These are phyloP conservation scores for Plantago major DNA, from an alignment of 257 asterid genomes.

Conservation along the genomic window DNA sequence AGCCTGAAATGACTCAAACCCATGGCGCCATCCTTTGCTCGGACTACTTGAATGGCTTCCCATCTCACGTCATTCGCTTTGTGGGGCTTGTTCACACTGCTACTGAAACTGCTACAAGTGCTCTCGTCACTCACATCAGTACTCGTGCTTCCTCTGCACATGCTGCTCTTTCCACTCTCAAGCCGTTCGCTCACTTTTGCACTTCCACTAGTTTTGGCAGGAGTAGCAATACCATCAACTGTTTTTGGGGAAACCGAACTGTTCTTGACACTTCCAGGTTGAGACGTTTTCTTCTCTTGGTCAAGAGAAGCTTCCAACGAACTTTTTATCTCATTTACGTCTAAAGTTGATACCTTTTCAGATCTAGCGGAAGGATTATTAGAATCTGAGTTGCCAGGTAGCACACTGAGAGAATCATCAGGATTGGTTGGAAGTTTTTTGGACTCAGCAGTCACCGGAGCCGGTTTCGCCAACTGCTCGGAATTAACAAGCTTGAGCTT, in stretches of 20 bases:
- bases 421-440: constrained; percentile 15
- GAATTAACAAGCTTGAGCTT: constrained; percentile 32
- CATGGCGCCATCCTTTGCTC: constrained; percentile 48
- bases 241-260: constrained; percentile 37
- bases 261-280: constrained; percentile 34
- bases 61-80: constrained; percentile 62
- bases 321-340: constrained; percentile 24
- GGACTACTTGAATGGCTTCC: constrained; percentile 71
- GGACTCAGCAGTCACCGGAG: constrained; percentile 4
- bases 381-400: constrained; percentile 28
- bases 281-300: constrained; percentile 41
- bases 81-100: constrained; percentile 63
- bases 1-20: constrained; percentile 63
- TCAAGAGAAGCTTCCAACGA: constrained; percentile 29
- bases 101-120: constrained; percentile 63
- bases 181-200: constrained; percentile 47
- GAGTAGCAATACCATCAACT: constrained; percentile 44
- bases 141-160: constrained; percentile 68
- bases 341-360: constrained; percentile 14
- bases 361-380: constrained; percentile 18
- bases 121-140: constrained; percentile 68
- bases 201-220: constrained; percentile 52
- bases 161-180: constrained; percentile 68
- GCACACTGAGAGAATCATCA: constrained; percentile 9
- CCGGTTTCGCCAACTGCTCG: constrained; percentile 31